Evolutionary conservation across 106 monocot genomes (phyloP), one percentile per base, ranked within the genome.

Genomic region (Dendrobium chrysotoxum): DNA sequence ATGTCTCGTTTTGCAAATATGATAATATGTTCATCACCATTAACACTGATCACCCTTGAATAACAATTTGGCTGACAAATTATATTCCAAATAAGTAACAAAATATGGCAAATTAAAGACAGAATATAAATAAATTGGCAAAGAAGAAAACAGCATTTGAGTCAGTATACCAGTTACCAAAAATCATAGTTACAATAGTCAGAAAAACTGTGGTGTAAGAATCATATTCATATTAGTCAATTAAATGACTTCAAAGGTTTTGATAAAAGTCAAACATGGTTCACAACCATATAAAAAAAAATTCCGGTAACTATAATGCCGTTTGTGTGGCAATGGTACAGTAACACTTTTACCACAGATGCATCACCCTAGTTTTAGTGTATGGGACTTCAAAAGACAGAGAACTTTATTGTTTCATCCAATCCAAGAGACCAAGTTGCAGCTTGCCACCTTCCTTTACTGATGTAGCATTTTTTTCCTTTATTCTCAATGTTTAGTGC

Each of bases 1-100:
- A 99, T 93, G 71, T 99, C 98, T 64, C 98, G 89, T 86, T 99
- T 99, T 78, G 98, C 98, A 93, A 92, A 99, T 82, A 99, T 99
- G 77, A 95, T 95, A 74, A 99, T 99, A 85, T 95, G 98, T 44
- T 90, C 93, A 75, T 90, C 88, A 77, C 95, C 95, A 79, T 84
- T 74, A 72, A 99, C 88, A 77, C 82, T 95, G 77, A 99, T 90
- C 58, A 87, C 86, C 77, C 98, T 95, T 74, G 98, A 99, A 86
- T 92, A 95, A 83, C 98, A 99, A 79, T 99, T 99, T 38, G 98
- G 98, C 98, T 99, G 93, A 77, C 85, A 25, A 35, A 31, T 28
- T 13, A 35, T 70, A 30, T 70, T 70, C 70, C 31, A 30, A 30
- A 70, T 70, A 31, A 70, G 31, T 35, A 70, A 70, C 7, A 23